phyloP scores from a whole-genome alignment of 345 rosid species.

The Eucalyptus fibrosa region DNA sequence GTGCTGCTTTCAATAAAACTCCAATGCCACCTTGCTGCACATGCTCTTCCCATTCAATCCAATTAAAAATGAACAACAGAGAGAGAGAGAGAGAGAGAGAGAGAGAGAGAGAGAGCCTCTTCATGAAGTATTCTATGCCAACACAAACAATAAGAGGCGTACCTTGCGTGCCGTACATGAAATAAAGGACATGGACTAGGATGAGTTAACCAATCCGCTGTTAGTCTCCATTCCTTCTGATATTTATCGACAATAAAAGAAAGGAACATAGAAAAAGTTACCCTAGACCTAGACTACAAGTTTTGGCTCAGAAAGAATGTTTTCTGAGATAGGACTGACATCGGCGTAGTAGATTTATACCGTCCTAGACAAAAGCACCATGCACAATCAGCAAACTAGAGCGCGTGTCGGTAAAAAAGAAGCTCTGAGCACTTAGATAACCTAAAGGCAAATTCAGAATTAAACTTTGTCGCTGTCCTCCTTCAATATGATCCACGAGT shows the following conservation, averaged over 20 bases:
- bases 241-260: neutral
- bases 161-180: neutral
- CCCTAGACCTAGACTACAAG: neutral
- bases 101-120: neutral
- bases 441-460: neutral
- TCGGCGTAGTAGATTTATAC: neutral
- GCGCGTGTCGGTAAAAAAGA: neutral
- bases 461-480: slow-evolving; percentile 49
- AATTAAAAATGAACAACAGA: neutral
- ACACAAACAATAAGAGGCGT: neutral
- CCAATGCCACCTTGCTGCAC: neutral
- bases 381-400: neutral
- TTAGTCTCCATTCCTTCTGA: neutral
- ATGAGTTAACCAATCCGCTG: neutral
- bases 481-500: slow-evolving; percentile 16
- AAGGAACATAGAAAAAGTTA: neutral
- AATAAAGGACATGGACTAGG: neutral
- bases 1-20: neutral
- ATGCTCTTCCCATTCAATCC: neutral
- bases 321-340: neutral
- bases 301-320: neutral
- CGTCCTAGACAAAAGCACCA: neutral
- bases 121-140: neutral
- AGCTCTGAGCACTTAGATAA: neutral
- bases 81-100: neutral